Evolutionary conservation across 495 filamentous ascomycete genomes (phyloP), one percentile per base, ranked within the genome.

Genomic region (Neurospora tetraspora): DNA sequence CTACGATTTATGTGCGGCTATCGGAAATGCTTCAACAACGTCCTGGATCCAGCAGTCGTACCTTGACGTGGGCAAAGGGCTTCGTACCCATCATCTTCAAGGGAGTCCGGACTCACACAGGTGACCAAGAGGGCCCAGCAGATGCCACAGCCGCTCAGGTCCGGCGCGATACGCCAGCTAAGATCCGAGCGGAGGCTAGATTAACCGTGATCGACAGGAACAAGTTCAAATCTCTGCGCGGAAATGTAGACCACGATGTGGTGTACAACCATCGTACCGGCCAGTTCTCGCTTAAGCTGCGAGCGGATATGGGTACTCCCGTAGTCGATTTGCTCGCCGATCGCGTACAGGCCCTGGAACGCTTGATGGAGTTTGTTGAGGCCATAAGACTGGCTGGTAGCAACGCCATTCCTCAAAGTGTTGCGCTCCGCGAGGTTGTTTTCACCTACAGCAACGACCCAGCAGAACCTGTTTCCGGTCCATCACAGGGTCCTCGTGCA

Each of bases 301-400:
- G 84, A 9, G 85, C 86, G 11, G 79, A 84, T 14, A 85, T 92
- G 69, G 90, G 90, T 34, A 82, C 83, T 43, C 81, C 86, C 0
- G 81, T 89, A 3, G 81, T 93, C 23, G 80, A 85, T 10, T 77
- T 80, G 34, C 83, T 94, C 7, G 77, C 79, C 18, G 79, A 85
- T 31, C 87, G 90, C 11, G 78, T 93, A 6, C 82, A 85, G 69
- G 85, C 88, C 27, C 85, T 94, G 65, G 87, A 90, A 73, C 88
- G 88, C 11, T 78, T 94, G 23, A 87, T 91, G n/a, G 81, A 85
- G 36, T 90, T 92, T 71, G 83, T 92, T 38, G 83, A 86, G n/a
- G 87, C 87, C 23, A 85, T 93, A 68, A 80, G 86, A 45, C 78
- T 77, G n/a, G 86, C 82, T 38, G 79, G 80, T 38, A 80, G 84